Percentiles rank a stretch among this genome's conserved stretches.
These are phyloP conservation scores for Pezicula radicicola DNA, from an alignment of 2,329 filamentous ascomycete species.

Conservation along the genomic window DNA sequence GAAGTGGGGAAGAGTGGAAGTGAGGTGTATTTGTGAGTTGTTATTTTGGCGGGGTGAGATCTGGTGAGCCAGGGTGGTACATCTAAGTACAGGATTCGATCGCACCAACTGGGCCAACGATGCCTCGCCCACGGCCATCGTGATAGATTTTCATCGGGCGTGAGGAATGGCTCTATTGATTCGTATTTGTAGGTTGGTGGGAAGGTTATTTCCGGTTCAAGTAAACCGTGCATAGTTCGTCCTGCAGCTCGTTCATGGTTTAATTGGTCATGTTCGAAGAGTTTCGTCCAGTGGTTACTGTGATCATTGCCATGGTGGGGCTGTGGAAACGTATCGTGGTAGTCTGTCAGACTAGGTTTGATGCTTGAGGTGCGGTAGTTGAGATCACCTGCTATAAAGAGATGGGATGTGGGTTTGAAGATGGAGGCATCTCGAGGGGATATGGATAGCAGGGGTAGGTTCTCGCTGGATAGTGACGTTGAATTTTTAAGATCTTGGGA, in stretches of 20 bases:
- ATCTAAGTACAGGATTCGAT: conserved; percentile 79
- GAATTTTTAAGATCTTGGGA: conserved; percentile 11
- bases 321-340: conserved; percentile 57
- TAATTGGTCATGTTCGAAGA: conserved; percentile 78
- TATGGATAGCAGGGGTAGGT: conserved; percentile 35
- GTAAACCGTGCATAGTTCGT: conserved; percentile 73
- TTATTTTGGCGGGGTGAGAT: conserved; percentile 42
- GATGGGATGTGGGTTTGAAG: conserved; percentile 70
- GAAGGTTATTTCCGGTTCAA: conserved; percentile 72
- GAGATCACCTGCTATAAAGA: conserved; percentile 88
- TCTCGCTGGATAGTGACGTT: conserved; percentile 28
- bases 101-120: conserved; percentile 91
- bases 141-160: conserved; percentile 34
- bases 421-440: conserved; percentile 54
- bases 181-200: conserved; percentile 94
- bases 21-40: conserved; percentile 63
- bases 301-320: conserved; percentile 48
- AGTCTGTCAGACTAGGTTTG: conserved; percentile 56
- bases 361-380: conserved; percentile 85
- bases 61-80: conserved; percentile 48
- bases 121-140: conserved; percentile 75
- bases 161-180: conserved; percentile 38
- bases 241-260: conserved; percentile 65
- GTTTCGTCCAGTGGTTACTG: conserved; percentile 58
- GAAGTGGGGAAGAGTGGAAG: conserved; percentile 78